Conservation (phyloP, 1,284 basidiomycete genomes). For the Leccinum insigne region DNA sequence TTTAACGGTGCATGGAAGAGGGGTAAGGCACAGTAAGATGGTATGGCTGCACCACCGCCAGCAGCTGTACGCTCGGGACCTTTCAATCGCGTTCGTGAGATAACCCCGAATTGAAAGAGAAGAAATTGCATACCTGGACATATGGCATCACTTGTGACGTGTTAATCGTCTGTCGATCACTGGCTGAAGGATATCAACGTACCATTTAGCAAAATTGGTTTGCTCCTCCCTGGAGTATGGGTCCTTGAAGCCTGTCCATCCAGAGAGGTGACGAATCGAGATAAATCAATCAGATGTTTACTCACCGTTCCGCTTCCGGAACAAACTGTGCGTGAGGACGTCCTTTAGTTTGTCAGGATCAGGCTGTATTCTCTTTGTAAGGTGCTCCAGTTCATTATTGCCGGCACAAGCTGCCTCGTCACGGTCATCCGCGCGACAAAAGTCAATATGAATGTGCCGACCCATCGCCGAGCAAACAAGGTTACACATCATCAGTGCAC, state of each 20-base stretch:
- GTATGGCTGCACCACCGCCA: constrained; percentile 39
- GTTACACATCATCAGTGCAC: too few species aligned
- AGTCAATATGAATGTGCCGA: constrained; percentile 39
- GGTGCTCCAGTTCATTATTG: too few species aligned
- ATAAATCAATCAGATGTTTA: background rate
- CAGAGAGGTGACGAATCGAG: background rate
- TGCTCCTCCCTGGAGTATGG: constrained; percentile 60
- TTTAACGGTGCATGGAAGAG: constrained; percentile 51
- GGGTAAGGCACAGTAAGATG: constrained; percentile 56
- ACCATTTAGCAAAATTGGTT: constrained; percentile 56
- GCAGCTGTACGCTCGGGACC: constrained; percentile 47
- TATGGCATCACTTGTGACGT: constrained; percentile 47
- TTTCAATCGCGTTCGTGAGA: constrained; percentile 21
- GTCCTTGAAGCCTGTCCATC: constrained; percentile 38
- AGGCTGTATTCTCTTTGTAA: constrained; percentile 33
- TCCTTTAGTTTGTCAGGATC: constrained; percentile 50
- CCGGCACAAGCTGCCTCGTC: too few species aligned
- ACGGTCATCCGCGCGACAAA: constrained; percentile 39
- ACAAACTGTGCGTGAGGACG: constrained; percentile 52
- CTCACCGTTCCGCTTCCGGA: constrained; percentile 56
- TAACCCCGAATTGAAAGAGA: background rate
- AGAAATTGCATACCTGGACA: constrained; percentile 33
- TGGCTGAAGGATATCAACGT: background rate
- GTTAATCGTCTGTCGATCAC: background rate
- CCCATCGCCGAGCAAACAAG: too few species aligned